phyloP scores from a whole-genome alignment of 2,329 filamentous ascomycete species.

The Aspergillaceae sp. region DNA sequence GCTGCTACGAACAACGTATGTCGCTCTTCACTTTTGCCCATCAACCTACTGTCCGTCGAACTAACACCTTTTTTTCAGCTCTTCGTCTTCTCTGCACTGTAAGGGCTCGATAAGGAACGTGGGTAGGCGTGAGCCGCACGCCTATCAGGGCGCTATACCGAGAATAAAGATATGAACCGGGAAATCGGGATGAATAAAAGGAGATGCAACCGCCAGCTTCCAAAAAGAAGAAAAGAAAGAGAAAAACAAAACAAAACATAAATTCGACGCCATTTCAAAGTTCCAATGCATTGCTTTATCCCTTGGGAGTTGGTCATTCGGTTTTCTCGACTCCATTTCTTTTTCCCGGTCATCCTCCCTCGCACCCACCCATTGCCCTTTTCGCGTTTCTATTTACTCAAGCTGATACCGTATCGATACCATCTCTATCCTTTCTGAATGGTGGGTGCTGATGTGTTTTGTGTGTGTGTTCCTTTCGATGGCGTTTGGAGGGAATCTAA shows the following conservation, averaged over 20 bases:
- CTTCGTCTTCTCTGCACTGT: slow-evolving; percentile 72
- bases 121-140: not conserved
- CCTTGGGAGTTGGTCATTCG: slow-evolving; percentile 12
- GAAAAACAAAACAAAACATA: too few relatives aligned
- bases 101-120: slow-evolving; percentile 8
- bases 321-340: not conserved
- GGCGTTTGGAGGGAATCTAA: slow-evolving; percentile 22
- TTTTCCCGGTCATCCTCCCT: slow-evolving; percentile 7
- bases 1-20: slow-evolving; percentile 98
- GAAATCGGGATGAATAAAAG: slow-evolving; percentile 15
- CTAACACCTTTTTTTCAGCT: slow-evolving; percentile 41
- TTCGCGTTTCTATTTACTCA: slow-evolving; percentile 3
- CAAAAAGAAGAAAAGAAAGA: slow-evolving; percentile 1
- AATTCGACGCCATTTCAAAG: slow-evolving; percentile 16
- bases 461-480: slow-evolving; percentile 10
- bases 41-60: not conserved
- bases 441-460: slow-evolving; percentile 1
- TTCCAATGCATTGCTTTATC: slow-evolving; percentile 6
- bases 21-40: slow-evolving; percentile 11
- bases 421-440: slow-evolving; percentile 1
- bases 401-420: slow-evolving; percentile 3
- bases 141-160: not conserved
- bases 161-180: not conserved
- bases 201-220: slow-evolving; percentile 12
- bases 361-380: slow-evolving; percentile 7